Percentiles rank a stretch among this genome's conserved stretches.
Evolutionary conservation across 805 yeast genomes (phyloP).

Genomic region (Wickerhamiella vanderwaltii): DNA sequence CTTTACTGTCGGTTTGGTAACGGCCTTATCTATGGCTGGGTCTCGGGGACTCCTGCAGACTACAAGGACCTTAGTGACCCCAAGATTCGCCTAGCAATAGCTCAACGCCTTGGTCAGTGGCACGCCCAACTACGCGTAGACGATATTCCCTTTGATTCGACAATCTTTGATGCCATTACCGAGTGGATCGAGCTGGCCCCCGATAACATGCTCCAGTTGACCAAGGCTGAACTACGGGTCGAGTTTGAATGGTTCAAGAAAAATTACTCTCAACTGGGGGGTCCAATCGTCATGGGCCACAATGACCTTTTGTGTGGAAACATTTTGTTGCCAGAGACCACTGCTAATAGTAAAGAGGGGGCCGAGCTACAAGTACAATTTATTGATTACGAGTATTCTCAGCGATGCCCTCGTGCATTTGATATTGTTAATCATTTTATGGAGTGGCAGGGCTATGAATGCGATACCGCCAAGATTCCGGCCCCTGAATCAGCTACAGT

Average conservation of each 20-base stretch:
- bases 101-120: conserved; percentile 60
- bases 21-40: conserved; percentile 60
- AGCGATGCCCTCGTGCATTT: conserved; percentile 61
- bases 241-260: conserved; percentile 47
- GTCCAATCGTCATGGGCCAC: conserved; percentile 46
- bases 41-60: conserved; percentile 50
- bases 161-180: conserved; percentile 31
- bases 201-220: conserved; percentile 29
- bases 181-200: conserved; percentile 59
- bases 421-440: conserved; percentile 65
- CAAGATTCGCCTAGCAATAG: conserved; percentile 43
- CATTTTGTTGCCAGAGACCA: conserved; percentile 41
- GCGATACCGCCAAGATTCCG: conserved; percentile 51
- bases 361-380: conserved; percentile 32
- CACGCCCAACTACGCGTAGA: conserved; percentile 35
- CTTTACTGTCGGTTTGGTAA: conserved; percentile 56
- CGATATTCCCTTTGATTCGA: conserved; percentile 24
- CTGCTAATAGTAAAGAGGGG: conserved; percentile 1
- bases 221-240: conserved; percentile 31
- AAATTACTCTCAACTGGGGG: conserved; percentile 35
- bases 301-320: conserved; percentile 68
- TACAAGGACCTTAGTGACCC: conserved; percentile 42
- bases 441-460: conserved; percentile 76
- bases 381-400: conserved; percentile 62
- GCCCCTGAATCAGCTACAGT: conserved; percentile 33